phyloP scores from a whole-genome alignment of 495 filamentous ascomycete genomes.

The Articulospora tetracladia region DNA sequence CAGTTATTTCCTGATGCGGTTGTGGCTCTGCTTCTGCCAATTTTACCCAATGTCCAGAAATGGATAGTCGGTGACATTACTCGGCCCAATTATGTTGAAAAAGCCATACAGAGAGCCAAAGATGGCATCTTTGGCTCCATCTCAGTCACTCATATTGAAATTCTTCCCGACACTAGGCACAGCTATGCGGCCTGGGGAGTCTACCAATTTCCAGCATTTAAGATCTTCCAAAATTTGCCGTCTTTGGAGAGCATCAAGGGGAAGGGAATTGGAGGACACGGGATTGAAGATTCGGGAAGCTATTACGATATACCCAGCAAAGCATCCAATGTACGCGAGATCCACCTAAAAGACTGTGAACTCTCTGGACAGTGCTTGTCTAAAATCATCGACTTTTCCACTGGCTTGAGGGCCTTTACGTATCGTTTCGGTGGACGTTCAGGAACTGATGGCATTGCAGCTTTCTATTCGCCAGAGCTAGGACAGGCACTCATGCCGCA shows the following conservation, averaged over 20 bases:
- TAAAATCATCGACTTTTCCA: not conserved
- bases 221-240: not conserved
- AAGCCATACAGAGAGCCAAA: not conserved
- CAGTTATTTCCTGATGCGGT: not conserved
- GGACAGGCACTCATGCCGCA: not conserved
- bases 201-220: not conserved
- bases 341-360: not conserved
- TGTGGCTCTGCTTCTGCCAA: not conserved
- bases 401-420: not conserved
- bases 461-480: not conserved
- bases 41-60: not conserved
- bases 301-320: not conserved
- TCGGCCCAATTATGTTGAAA: not conserved
- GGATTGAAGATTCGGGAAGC: not conserved
- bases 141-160: not conserved
- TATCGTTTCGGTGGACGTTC: not conserved
- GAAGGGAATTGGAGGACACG: not conserved
- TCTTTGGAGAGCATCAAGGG: not conserved
- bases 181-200: not conserved
- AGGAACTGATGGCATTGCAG: not conserved
- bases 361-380: not conserved
- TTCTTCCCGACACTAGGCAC: not conserved
- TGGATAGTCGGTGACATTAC: not conserved
- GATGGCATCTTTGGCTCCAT: constrained; percentile 1
- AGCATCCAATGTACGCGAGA: not conserved